Evolutionary conservation across 2,329 filamentous ascomycete species (phyloP).

Genomic region (Purpureocillium lavendulum): DNA sequence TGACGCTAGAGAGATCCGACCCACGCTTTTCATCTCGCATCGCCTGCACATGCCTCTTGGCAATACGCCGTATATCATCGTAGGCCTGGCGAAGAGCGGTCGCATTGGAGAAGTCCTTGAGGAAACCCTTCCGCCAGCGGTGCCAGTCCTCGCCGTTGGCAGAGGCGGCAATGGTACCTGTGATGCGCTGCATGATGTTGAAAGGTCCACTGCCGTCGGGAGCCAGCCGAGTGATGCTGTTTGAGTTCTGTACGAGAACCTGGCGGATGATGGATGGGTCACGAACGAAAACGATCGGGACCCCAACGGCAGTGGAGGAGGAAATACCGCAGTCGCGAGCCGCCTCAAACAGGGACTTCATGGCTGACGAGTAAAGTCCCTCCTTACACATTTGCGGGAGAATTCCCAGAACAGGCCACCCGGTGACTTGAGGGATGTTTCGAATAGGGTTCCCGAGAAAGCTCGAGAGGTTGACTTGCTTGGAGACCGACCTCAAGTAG

Average conservation of each 20-base stretch:
- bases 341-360: constrained; percentile 1
- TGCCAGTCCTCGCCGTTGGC: constrained; percentile 4
- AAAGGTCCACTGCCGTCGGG: constrained; percentile 2
- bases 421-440: constrained; percentile 1
- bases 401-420: constrained; percentile 2
- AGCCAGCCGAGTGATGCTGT: constrained; percentile 2
- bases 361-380: background rate
- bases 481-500: no score
- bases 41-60: background rate
- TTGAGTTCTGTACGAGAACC: background rate
- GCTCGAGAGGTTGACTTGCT: no score
- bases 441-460: background rate
- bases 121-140: constrained; percentile 4
- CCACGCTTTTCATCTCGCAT: background rate
- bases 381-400: constrained; percentile 4
- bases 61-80: constrained; percentile 1
- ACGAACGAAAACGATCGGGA: constrained; percentile 3
- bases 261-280: constrained; percentile 4
- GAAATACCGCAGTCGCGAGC: constrained; percentile 1
- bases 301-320: background rate
- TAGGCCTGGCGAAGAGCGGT: background rate
- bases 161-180: constrained; percentile 2
- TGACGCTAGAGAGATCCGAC: background rate
- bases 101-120: constrained; percentile 1
- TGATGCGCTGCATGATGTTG: constrained; percentile 1